These are phyloP conservation scores for Aspergillus awamori DNA, from an alignment of 2,329 filamentous ascomycete genomes.

Conservation along the genomic window DNA sequence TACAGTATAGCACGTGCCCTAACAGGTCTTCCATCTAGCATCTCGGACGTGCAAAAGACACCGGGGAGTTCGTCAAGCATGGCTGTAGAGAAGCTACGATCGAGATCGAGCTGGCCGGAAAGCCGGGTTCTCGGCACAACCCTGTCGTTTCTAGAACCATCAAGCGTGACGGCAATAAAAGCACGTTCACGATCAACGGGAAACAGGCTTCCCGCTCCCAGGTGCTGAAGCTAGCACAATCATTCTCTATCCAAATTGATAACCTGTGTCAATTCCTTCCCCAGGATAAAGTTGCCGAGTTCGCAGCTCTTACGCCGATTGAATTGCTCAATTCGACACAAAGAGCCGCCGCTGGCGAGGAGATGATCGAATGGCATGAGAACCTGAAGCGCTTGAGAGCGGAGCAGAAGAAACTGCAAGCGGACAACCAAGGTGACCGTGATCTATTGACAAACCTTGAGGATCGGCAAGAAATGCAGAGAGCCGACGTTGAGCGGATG, in stretches of 20 bases:
- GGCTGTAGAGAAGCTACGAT: conserved; percentile 75
- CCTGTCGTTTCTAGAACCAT: conserved; percentile 76
- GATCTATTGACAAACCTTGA: conserved; percentile 70
- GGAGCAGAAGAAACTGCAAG: conserved; percentile 67
- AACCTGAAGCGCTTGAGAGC: conserved; percentile 71
- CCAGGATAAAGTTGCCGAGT: conserved; percentile 93
- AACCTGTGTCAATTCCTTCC: conserved; percentile 97
- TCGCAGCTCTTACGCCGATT: conserved; percentile 79
- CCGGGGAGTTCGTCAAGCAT: conserved; percentile 92
- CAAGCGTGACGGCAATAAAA: conserved; percentile 77
- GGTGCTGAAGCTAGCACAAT: conserved; percentile 68
- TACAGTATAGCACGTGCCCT: not conserved
- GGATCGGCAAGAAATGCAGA: conserved; percentile 71
- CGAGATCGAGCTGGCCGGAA: conserved; percentile 83
- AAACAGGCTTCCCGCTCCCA: conserved; percentile 62
- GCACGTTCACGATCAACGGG: conserved; percentile 77
- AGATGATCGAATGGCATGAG: conserved; percentile 79
- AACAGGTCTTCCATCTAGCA: conserved; percentile 50
- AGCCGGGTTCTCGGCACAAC: conserved; percentile 61
- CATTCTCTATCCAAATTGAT: conserved; percentile 89
- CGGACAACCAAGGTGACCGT: conserved; percentile 59
- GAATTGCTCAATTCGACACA: conserved; percentile 84
- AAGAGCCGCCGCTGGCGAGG: conserved; percentile 77
- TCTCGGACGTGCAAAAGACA: conserved; percentile 80
- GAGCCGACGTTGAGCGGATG: conserved; percentile 80